phyloP scores from a whole-genome alignment of 2,329 filamentous ascomycete species.

The Aspergillus quadrilineatus region DNA sequence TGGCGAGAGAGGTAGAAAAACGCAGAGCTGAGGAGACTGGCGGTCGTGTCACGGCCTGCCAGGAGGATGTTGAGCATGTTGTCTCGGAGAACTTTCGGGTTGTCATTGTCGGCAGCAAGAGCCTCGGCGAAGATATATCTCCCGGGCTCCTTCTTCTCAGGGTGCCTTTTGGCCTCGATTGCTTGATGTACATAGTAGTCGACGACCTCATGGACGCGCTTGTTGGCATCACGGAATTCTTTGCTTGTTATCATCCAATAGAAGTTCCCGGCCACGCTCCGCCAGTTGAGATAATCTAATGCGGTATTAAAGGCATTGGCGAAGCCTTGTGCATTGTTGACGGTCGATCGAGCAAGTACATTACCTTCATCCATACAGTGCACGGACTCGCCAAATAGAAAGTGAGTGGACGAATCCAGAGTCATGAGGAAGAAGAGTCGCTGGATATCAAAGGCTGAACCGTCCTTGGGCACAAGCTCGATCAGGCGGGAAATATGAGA shows the following conservation, averaged over 20 bases:
- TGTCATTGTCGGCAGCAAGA: slow-evolving; percentile 46
- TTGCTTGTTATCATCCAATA: slow-evolving; percentile 43
- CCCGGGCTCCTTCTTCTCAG: slow-evolving; percentile 29
- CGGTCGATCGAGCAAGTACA: slow-evolving; percentile 47
- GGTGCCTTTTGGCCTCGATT: slow-evolving; percentile 36
- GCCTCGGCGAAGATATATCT: slow-evolving; percentile 53
- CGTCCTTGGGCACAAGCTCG: slow-evolving; percentile 53
- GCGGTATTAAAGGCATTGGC: slow-evolving; percentile 38
- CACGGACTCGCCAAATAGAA: slow-evolving; percentile 76
- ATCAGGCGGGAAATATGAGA: slow-evolving; percentile 71
- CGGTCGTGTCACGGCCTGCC: slow-evolving; percentile 56
- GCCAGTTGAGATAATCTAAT: slow-evolving; percentile 31
- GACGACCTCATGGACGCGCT: slow-evolving; percentile 49
- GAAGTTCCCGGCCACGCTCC: slow-evolving; percentile 32
- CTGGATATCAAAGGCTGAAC: slow-evolving; percentile 63
- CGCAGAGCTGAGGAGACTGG: slow-evolving; percentile 43
- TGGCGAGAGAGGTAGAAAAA: slow-evolving; percentile 50
- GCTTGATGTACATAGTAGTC: slow-evolving; percentile 51
- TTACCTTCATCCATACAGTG: slow-evolving; percentile 54
- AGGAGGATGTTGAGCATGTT: slow-evolving; percentile 53
- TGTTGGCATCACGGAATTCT: slow-evolving; percentile 41
- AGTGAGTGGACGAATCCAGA: slow-evolving; percentile 82
- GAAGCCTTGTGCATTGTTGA: slow-evolving; percentile 34
- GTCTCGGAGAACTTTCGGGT: slow-evolving; percentile 48
- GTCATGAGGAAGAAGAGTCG: slow-evolving; percentile 79